Base-by-base conservation (phyloP, 1,139 yeast genomes). In the Candida frijolesensis region DNA sequence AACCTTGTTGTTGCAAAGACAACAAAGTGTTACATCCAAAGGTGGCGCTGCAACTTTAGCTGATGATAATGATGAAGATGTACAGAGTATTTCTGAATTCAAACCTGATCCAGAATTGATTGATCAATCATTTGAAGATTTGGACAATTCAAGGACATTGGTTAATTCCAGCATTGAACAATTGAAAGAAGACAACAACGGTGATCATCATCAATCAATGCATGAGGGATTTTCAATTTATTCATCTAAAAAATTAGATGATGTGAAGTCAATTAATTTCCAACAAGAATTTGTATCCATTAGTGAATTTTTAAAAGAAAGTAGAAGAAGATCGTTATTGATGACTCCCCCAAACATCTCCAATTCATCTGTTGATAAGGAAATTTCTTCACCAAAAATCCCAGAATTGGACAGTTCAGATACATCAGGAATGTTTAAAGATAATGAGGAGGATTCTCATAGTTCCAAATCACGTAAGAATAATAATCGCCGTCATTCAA, bases 281-380 rank as follows among this genome's bases (percentile, higher is more conserved):
- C 54, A 52, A 39, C 52, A 51, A 37, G 57, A 54, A 40, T 54
- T 51, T 40, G 34, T 54, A 29, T 51, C 53, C 12, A 51, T 54
- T 18, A 45, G 51, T 39, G 57, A 54, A 15, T 54, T 54, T 47
- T 51, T 54, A 33, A 47, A 51, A 34, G 57, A 54, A 42, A 52
- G 48, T 18, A 42, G 48, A 41, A 39, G 51, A 39, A 39, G 50
- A 40, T 54, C 52, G 7, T 22, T 41, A n/a, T 14, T 48, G 12
- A 29, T 42, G 9, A 27, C 43, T 18, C 49, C 50, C 14, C 14
- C 40, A 22, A 29, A 27, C 9, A 19, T 46, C 33, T 7, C 34
- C 12, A 15, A 38, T 18, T n/a, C 41, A 33, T n/a, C 44, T n/a
- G 12, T 2, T 4, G 7, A 6, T 25, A 6, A 6, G 10, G 10